Evolutionary conservation across 2,329 filamentous ascomycete genomes (phyloP).

Genomic region (Sporothrix brunneoviolacea): DNA sequence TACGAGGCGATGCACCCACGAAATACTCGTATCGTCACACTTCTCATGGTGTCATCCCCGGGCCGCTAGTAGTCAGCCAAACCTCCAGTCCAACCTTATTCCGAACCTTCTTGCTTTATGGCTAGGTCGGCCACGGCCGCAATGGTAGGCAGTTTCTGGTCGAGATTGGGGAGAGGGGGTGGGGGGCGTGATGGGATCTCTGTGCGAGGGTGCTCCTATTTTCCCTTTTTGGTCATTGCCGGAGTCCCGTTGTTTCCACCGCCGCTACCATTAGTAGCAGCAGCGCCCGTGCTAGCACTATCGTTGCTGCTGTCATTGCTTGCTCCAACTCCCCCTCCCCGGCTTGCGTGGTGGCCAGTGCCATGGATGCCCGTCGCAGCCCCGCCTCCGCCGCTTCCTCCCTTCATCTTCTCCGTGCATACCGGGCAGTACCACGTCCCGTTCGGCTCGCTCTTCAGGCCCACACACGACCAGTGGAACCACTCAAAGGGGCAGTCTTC

Average conservation of each 20-base stretch:
- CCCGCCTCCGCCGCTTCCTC: slow-evolving; percentile 29
- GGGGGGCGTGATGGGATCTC: too few species aligned
- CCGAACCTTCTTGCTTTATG: too few species aligned
- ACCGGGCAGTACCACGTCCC: slow-evolving; percentile 63
- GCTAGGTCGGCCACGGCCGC: too few species aligned
- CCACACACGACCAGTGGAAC: slow-evolving; percentile 78
- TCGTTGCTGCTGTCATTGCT: not conserved
- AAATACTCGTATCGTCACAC: too few species aligned
- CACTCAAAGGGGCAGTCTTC: slow-evolving; percentile 74
- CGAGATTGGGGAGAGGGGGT: too few species aligned
- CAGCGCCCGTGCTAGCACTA: not conserved
- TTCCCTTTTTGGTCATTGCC: slow-evolving; percentile 12
- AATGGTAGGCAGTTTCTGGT: too few species aligned
- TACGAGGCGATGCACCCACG: too few species aligned
- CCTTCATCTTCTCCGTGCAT: slow-evolving; percentile 46
- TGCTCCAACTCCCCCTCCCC: not conserved
- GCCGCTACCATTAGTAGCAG: not conserved
- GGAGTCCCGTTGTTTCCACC: not conserved
- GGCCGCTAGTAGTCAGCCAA: too few species aligned
- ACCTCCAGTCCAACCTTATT: too few species aligned
- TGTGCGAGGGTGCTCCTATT: slow-evolving; percentile 6
- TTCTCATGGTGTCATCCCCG: too few species aligned
- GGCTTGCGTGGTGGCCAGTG: not conserved
- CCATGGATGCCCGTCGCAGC: not conserved
- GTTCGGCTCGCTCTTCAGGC: slow-evolving; percentile 60